These are phyloP conservation scores for Candida xyloterini DNA, from an alignment of 805 yeast genomes.

Conservation along the genomic window DNA sequence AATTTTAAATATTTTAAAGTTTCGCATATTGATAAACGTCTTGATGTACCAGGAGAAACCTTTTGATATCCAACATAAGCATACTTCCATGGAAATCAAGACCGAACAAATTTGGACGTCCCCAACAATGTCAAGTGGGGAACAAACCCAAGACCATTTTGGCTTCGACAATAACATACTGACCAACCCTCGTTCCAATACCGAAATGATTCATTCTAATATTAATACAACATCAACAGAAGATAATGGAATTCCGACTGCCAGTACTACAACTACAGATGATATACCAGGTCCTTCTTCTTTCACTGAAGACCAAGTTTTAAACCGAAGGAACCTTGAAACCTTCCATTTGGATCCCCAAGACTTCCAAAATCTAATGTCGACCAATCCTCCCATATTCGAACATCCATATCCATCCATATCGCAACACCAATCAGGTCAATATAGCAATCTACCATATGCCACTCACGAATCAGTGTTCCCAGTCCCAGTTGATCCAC, in stretches of 20 bases:
- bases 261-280: slow-evolving; percentile 4
- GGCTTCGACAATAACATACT: neutral
- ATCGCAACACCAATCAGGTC: neutral
- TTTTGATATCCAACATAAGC: neutral
- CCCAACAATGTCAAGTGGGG: neutral
- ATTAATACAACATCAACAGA: too few relatives aligned
- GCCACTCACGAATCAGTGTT: neutral
- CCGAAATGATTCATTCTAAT: too few relatives aligned
- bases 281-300: neutral
- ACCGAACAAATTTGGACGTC: slow-evolving; percentile 2
- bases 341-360: slow-evolving; percentile 35
- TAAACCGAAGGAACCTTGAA: slow-evolving; percentile 15
- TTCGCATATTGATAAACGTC: too few relatives aligned
- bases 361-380: slow-evolving; percentile 34
- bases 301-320: neutral
- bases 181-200: too few relatives aligned
- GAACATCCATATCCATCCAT: slow-evolving; percentile 26
- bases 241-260: neutral
- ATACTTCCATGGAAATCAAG: neutral
- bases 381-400: slow-evolving; percentile 36
- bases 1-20: too few relatives aligned
- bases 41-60: neutral
- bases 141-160: neutral
- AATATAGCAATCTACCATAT: neutral
- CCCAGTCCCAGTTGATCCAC: neutral